phyloP scores from a whole-genome alignment of 2,329 filamentous ascomycete species.

The Colletotrichum brevisporum region DNA sequence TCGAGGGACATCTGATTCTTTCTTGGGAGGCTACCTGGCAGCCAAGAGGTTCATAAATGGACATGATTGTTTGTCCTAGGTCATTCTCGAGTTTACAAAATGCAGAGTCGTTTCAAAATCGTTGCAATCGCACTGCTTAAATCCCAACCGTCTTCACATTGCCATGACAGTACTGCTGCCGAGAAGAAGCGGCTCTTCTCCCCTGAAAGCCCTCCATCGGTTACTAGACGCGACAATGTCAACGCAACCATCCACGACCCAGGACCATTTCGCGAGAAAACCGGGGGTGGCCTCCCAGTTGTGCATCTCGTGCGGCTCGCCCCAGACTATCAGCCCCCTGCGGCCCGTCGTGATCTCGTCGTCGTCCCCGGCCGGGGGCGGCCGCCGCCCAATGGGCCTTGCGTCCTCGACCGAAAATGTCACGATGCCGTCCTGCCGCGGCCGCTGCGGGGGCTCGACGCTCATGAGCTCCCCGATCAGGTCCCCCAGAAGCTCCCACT shows the following conservation, averaged over 20 bases:
- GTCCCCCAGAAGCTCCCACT: slow-evolving; percentile 25
- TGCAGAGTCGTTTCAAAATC: too few species aligned
- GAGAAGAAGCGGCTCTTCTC: slow-evolving; percentile 39
- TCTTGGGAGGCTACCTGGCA: background rate
- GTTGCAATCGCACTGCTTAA: too few species aligned
- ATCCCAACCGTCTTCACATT: too few species aligned
- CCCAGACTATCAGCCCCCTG: slow-evolving; percentile 45
- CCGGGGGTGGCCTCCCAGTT: slow-evolving; percentile 45
- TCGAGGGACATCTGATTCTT: background rate
- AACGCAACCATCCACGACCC: slow-evolving; percentile 41
- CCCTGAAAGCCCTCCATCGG: slow-evolving; percentile 43
- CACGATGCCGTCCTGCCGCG: background rate
- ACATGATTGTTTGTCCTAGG: too few species aligned
- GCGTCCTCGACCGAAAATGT: slow-evolving; percentile 8
- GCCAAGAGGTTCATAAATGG: too few species aligned
- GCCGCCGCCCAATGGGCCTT: background rate
- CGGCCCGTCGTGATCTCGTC: slow-evolving; percentile 23
- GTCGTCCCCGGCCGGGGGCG: background rate
- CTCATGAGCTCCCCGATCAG: slow-evolving; percentile 30
- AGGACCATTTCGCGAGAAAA: slow-evolving; percentile 44
- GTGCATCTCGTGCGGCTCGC: slow-evolving; percentile 42
- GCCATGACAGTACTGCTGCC: too few species aligned
- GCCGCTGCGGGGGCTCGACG: background rate
- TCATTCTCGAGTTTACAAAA: too few species aligned
- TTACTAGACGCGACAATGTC: slow-evolving; percentile 5